Evolutionary conservation across 306 rosid genomes (phyloP).

Genomic region (Arachis stenosperma): DNA sequence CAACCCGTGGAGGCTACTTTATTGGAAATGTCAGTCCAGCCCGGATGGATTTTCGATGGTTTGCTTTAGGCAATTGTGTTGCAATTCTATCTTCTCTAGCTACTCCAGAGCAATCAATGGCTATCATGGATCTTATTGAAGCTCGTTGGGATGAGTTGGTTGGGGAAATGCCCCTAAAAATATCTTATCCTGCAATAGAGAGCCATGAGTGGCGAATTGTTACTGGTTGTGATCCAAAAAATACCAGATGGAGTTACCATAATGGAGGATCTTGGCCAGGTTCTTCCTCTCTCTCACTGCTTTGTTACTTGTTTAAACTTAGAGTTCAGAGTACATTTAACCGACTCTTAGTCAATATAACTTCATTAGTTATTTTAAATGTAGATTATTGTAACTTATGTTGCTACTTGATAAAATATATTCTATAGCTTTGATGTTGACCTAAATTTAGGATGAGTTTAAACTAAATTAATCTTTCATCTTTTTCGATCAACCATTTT

Average conservation of each 20-base stretch:
- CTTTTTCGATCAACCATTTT: conserved; percentile 1
- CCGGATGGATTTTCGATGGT: conserved; percentile 97
- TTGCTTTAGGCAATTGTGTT: conserved; percentile 84
- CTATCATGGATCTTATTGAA: conserved; percentile 94
- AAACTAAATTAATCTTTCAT: conserved; percentile 2
- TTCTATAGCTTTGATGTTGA: background rate
- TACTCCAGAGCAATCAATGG: conserved; percentile 90
- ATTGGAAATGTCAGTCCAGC: conserved; percentile 95
- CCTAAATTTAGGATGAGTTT: background rate
- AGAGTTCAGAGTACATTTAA: conserved; percentile 30
- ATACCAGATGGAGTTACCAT: conserved; percentile 96
- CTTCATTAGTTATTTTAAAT: background rate
- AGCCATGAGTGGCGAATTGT: conserved; percentile 90
- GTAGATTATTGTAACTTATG: background rate
- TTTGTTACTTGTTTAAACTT: conserved; percentile 15
- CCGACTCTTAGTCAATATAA: background rate
- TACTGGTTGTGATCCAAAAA: conserved; percentile 95
- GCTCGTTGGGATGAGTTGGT: conserved; percentile 95
- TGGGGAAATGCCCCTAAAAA: conserved; percentile 93
- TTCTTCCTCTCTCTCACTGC: conserved; percentile 46
- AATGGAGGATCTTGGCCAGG: conserved; percentile 99
- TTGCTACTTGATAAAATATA: conserved; percentile 7
- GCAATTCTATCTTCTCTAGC: conserved; percentile 86
- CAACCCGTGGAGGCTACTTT: conserved; percentile 88
- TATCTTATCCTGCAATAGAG: conserved; percentile 84